Conservation (phyloP, 2,329 filamentous ascomycete species). For the Colletotrichum australisinense region DNA sequence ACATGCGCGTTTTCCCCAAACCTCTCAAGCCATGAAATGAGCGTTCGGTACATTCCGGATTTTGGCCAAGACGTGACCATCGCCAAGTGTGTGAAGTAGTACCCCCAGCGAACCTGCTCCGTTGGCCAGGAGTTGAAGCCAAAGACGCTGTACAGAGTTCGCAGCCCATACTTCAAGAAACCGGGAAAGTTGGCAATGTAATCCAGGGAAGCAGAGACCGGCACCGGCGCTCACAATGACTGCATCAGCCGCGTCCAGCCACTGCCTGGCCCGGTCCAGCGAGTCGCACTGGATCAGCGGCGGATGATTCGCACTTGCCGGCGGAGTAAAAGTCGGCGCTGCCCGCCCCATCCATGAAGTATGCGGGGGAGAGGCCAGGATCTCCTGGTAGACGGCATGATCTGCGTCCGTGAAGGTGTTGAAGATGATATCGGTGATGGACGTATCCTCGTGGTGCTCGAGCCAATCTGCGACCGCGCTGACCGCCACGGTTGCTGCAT, state of each 20-base stretch:
- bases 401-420: slow-evolving; percentile 46
- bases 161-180: slow-evolving; percentile 43
- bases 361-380: slow-evolving; percentile 6
- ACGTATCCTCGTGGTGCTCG: slow-evolving; percentile 38
- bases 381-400: slow-evolving; percentile 28
- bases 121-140: slow-evolving; percentile 44
- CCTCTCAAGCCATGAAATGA: slow-evolving; percentile 30
- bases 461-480: slow-evolving; percentile 41
- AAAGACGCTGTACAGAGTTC: slow-evolving; percentile 47
- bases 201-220: slow-evolving; percentile 48
- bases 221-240: slow-evolving; percentile 47
- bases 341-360: background rate
- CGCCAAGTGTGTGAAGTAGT: slow-evolving; percentile 45
- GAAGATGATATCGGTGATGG: slow-evolving; percentile 46
- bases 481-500: slow-evolving; percentile 44
- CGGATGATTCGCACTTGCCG: background rate
- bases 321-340: background rate
- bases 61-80: slow-evolving; percentile 42
- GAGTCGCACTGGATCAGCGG: slow-evolving; percentile 20
- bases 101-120: slow-evolving; percentile 45
- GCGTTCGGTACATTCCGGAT: slow-evolving; percentile 38
- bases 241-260: slow-evolving; percentile 41
- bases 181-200: slow-evolving; percentile 46
- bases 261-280: slow-evolving; percentile 32
- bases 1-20: slow-evolving; percentile 35